Evolutionary conservation across 2,329 filamentous ascomycete species (phyloP), one percentile per base, ranked within the genome.

Genomic region (Apiospora sp.): DNA sequence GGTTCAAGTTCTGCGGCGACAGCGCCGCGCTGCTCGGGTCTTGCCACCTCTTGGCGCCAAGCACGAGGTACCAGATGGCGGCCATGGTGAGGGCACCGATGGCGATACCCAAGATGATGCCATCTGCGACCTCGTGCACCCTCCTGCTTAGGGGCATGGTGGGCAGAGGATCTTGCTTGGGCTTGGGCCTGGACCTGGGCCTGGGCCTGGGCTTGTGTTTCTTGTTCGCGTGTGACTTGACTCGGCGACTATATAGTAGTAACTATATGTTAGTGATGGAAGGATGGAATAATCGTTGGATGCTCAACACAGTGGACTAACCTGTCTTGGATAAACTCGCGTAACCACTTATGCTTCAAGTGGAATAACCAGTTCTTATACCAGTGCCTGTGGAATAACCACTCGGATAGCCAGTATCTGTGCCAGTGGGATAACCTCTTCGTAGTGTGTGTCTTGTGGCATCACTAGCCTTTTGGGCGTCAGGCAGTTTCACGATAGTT

Each of bases 21-120:
- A 64, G 58, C 58, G 22, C 30, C 58, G 58, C 58, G 41, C 14
- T 64, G 34, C 58, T 41, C 58, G 58, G 58, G 58, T 64, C 58
- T 22, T 64, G 58, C 34, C 58, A 64, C 41, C 34, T 41, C 58
- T 14, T 64, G 58, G 58, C 58, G 30, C 34, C 58, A 34, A 41
- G 34, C 58, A 41, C 10, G 58, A 64, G 58, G 12, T 19, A 41
- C 58, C 58, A 64, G 30, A 34, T 10, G 5, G 4, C 58, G 5
- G 34, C 58, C 10, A 64, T 7, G 58, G 12, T 19, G 30, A 24
- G 8, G 58, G 58, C 58, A 34, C 19, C 34, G 34, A n/a, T 34
- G 34, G 19, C 58, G 19, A 64, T 41, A 34, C 58, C 19, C 4
- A 64, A 19, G 58, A 34, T 22, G 7, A 64, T 12, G 7, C 34